A percentile compares a stretch with the other conserved stretches of the same genome.
These are phyloP conservation scores for Coprinopsis marcescibilis DNA, from an alignment of 768 basidiomycete species.

Conservation along the genomic window DNA sequence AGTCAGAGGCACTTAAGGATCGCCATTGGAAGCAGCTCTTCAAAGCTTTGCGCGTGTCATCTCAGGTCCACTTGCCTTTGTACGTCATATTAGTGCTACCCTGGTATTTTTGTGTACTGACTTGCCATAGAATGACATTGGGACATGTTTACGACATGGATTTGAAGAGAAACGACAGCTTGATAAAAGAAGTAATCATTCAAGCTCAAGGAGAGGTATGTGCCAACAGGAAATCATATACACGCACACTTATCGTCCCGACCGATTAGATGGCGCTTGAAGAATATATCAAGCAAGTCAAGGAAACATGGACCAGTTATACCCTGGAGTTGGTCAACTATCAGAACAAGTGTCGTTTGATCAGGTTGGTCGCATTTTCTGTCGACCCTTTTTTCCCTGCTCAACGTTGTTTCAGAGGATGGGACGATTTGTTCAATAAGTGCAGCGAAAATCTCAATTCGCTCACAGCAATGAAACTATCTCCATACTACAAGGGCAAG, in stretches of 20 bases:
- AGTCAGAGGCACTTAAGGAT: constrained; percentile 95
- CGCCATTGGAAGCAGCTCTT: constrained; percentile 98
- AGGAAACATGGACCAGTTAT: constrained; percentile 95
- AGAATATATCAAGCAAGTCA: constrained; percentile 93
- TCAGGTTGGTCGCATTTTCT: constrained; percentile 43
- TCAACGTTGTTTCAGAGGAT: constrained; percentile 72
- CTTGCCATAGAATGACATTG: constrained; percentile 70
- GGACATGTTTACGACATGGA: constrained; percentile 97
- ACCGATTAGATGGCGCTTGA: constrained; percentile 80
- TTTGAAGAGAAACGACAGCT: constrained; percentile 83
- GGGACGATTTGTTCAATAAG: constrained; percentile 96
- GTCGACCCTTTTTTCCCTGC: constrained; percentile 5
- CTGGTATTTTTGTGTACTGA: constrained; percentile 6
- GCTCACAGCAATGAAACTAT: constrained; percentile 93
- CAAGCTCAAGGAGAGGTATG: constrained; percentile 95
- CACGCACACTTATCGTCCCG: constrained; percentile 19
- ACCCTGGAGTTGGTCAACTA: constrained; percentile 96
- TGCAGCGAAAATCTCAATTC: constrained; percentile 97
- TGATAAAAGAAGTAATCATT: constrained; percentile 91
- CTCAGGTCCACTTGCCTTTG: constrained; percentile 72
- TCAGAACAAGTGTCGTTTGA: constrained; percentile 96
- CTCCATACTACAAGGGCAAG: constrained; percentile 94
- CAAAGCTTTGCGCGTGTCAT: constrained; percentile 74
- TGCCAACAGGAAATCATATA: neutral
- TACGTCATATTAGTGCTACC: constrained; percentile 28